phyloP scores from a whole-genome alignment of 441 rosid species.

The Flueggea neowawraea region DNA sequence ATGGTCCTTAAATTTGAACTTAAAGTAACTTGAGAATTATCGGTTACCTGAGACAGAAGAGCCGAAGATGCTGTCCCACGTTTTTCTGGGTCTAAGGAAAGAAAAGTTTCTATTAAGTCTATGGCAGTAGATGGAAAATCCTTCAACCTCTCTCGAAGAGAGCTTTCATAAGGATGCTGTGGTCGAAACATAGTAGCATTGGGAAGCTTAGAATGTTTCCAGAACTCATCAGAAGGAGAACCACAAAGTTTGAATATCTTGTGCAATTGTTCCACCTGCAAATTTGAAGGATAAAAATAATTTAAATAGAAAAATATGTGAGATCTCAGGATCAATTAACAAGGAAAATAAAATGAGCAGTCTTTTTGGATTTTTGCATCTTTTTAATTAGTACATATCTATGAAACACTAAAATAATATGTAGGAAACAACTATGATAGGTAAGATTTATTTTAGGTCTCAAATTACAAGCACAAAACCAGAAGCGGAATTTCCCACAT shows the following conservation, averaged over 20 bases:
- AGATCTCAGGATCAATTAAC: too few relatives aligned
- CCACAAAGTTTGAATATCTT: slow-evolving; percentile 93
- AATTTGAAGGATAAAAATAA: slow-evolving; percentile 6
- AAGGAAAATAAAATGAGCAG: too few relatives aligned
- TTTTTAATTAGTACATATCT: too few relatives aligned
- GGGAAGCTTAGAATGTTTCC: slow-evolving; percentile 65
- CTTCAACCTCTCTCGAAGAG: slow-evolving; percentile 60
- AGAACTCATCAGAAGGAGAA: slow-evolving; percentile 74
- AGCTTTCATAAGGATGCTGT: slow-evolving; percentile 61
- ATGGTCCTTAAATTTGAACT: too few relatives aligned
- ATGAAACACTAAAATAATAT: too few relatives aligned
- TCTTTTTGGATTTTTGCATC: too few relatives aligned
- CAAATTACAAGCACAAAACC: too few relatives aligned
- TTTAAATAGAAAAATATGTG: too few relatives aligned
- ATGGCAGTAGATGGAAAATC: slow-evolving; percentile 44
- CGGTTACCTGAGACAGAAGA: slow-evolving; percentile 57
- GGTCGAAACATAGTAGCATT: slow-evolving; percentile 69
- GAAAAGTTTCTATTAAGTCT: slow-evolving; percentile 59
- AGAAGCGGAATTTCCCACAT: too few relatives aligned
- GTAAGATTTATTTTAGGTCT: too few relatives aligned
- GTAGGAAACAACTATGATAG: too few relatives aligned
- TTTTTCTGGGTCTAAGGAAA: slow-evolving; percentile 69
- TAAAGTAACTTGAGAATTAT: too few relatives aligned
- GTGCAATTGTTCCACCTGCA: slow-evolving; percentile 88
- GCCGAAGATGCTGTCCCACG: slow-evolving; percentile 93